Evolutionary conservation across 192 early-diverging fungal species (phyloP).

Genomic region (Endogone sp.): DNA sequence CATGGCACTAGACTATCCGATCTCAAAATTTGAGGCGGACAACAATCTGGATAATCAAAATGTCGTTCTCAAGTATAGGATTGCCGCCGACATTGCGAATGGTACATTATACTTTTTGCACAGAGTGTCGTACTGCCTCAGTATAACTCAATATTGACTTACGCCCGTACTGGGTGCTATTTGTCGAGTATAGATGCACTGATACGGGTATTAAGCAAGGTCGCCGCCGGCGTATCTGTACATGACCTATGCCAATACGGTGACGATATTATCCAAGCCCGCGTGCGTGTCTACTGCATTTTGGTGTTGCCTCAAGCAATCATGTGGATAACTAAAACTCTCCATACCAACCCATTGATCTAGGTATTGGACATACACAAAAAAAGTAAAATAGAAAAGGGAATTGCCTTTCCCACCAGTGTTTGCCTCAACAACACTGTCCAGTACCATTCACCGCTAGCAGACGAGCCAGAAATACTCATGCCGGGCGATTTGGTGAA

Average conservation of each 20-base stretch:
- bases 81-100: constrained; percentile 75
- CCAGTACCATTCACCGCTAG: constrained; percentile 71
- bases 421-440: constrained; percentile 77
- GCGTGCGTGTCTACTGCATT: constrained; percentile 32
- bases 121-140: background rate
- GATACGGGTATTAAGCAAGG: constrained; percentile 43
- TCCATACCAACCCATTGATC: background rate
- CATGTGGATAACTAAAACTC: background rate
- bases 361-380: constrained; percentile 59
- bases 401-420: constrained; percentile 83
- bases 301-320: background rate
- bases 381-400: constrained; percentile 55
- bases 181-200: constrained; percentile 41
- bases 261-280: constrained; percentile 57
- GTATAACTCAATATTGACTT: background rate
- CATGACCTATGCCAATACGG: constrained; percentile 64
- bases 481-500: constrained; percentile 83
- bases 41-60: constrained; percentile 61
- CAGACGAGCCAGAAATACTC: constrained; percentile 60
- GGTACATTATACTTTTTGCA: constrained; percentile 42
- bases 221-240: constrained; percentile 56
- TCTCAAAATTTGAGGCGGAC: constrained; percentile 51
- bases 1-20: constrained; percentile 25
- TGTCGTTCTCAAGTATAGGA: constrained; percentile 70
- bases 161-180: background rate